phyloP scores from a whole-genome alignment of 106 monocot genomes.

The Apostasia shenzhenica region DNA sequence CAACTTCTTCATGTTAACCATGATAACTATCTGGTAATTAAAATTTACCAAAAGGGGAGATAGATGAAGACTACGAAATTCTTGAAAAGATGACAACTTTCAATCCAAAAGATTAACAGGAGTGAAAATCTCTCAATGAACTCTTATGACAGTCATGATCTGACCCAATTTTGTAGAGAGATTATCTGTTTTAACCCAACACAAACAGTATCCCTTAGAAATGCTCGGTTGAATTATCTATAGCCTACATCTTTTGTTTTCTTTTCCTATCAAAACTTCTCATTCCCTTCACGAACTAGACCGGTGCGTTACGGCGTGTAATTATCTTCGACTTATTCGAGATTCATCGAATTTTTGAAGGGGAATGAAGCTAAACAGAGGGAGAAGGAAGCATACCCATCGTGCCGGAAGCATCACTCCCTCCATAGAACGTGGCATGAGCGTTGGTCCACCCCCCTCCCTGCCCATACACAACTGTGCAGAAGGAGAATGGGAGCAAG shows the following conservation, averaged over 20 bases:
- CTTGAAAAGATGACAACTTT: not conserved
- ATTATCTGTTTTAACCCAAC: too few relatives aligned
- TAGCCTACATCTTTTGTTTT: too few relatives aligned
- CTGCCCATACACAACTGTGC: not conserved
- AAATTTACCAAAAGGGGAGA: not conserved
- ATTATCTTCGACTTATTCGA: too few relatives aligned
- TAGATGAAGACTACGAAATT: not conserved
- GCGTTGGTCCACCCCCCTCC: constrained; percentile 25
- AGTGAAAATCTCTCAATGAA: not conserved
- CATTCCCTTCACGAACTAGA: too few relatives aligned
- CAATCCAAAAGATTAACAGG: not conserved
- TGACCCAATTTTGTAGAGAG: too few relatives aligned
- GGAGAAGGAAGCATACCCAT: constrained; percentile 21
- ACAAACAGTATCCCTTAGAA: too few relatives aligned
- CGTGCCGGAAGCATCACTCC: constrained; percentile 49
- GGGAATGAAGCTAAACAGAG: not conserved
- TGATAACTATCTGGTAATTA: not conserved
- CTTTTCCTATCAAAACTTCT: too few relatives aligned
- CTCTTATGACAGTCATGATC: too few relatives aligned
- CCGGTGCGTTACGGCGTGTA: too few relatives aligned
- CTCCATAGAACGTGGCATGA: constrained; percentile 62
- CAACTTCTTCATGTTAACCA: not conserved
- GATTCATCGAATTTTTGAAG: too few relatives aligned
- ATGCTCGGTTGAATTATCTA: too few relatives aligned
- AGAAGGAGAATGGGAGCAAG: constrained; percentile 7